A percentile compares a stretch with the other conserved stretches of the same genome.
Evolutionary conservation across 2,329 filamentous ascomycete species (phyloP).

Genomic region (Spiromastix sp.): DNA sequence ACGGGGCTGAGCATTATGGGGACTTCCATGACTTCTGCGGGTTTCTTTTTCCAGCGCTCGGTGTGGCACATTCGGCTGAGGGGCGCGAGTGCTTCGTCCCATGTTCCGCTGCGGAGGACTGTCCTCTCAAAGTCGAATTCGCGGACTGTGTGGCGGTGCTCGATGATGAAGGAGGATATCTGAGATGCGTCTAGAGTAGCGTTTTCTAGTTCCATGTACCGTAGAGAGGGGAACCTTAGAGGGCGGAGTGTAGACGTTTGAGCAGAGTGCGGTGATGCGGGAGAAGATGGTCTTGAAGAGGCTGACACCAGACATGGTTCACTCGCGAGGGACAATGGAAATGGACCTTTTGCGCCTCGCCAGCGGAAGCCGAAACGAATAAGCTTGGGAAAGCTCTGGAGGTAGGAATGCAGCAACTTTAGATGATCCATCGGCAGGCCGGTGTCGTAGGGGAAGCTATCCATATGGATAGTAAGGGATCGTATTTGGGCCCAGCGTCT

Average conservation of each 20-base stretch:
- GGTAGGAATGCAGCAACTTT: slow-evolving; percentile 72
- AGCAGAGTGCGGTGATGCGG: slow-evolving; percentile 18
- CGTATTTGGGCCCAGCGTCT: slow-evolving; percentile 69
- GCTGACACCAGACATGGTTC: slow-evolving; percentile 57
- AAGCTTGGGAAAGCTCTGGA: slow-evolving; percentile 57
- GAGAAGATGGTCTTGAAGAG: slow-evolving; percentile 27
- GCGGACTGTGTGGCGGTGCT: slow-evolving; percentile 56
- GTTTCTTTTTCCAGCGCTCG: slow-evolving; percentile 29
- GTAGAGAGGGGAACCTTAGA: slow-evolving; percentile 57
- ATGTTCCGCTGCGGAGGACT: slow-evolving; percentile 58
- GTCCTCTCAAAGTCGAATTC: slow-evolving; percentile 77
- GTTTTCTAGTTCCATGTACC: slow-evolving; percentile 62
- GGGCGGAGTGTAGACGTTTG: slow-evolving; percentile 39
- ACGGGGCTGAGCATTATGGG: slow-evolving; percentile 26
- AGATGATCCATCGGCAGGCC: slow-evolving; percentile 56
- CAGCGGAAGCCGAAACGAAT: slow-evolving; percentile 68
- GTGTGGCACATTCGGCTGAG: slow-evolving; percentile 38
- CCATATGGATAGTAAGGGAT: slow-evolving; percentile 61
- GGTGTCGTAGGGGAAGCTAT: slow-evolving; percentile 52
- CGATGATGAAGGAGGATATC: slow-evolving; percentile 56
- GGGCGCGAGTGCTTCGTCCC: slow-evolving; percentile 73
- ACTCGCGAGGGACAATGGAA: slow-evolving; percentile 58
- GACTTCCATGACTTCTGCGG: slow-evolving; percentile 29
- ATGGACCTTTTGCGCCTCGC: slow-evolving; percentile 62
- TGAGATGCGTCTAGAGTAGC: slow-evolving; percentile 60